phyloP scores from a whole-genome alignment of 805 yeast species.

The Brettanomyces custersianus region DNA sequence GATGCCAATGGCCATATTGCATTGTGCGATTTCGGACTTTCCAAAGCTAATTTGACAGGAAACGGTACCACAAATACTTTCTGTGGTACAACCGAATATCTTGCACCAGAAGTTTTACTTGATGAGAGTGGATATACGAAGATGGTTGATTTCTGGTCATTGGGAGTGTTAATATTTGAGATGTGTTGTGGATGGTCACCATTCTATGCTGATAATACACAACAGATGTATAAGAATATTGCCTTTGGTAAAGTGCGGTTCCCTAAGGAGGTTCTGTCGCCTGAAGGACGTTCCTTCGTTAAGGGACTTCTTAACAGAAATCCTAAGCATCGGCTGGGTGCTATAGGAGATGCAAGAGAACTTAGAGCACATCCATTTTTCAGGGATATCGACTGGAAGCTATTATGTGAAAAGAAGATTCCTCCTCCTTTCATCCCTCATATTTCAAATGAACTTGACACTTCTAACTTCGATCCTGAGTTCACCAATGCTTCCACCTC shows the following conservation, averaged over 20 bases:
- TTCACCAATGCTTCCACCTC: constrained; percentile 89
- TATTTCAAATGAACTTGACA: constrained; percentile 81
- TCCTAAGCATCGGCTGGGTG: constrained; percentile 91
- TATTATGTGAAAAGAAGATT: constrained; percentile 65
- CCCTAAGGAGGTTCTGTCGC: constrained; percentile 88
- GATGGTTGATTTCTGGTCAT: constrained; percentile 98
- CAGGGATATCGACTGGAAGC: constrained; percentile 84
- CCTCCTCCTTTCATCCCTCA: constrained; percentile 98
- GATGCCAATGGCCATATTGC: constrained; percentile 98
- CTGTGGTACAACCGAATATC: constrained; percentile 96
- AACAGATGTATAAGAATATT: constrained; percentile 97
- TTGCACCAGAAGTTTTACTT: constrained; percentile 92
- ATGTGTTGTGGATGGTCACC: constrained; percentile 99
- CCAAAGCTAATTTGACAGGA: constrained; percentile 81
- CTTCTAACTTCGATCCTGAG: constrained; percentile 96
- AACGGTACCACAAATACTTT: constrained; percentile 93
- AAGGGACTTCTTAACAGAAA: constrained; percentile 92
- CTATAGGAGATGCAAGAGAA: constrained; percentile 86
- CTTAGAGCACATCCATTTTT: constrained; percentile 88
- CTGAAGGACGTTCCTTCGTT: constrained; percentile 92
- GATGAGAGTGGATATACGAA: constrained; percentile 97
- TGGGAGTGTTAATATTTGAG: constrained; percentile 93
- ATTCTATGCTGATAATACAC: constrained; percentile 94
- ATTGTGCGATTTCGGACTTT: constrained; percentile 92
- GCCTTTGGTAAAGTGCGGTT: constrained; percentile 97